These are phyloP conservation scores for Chaetomium fimeti DNA, from an alignment of 495 filamentous ascomycete species.

Conservation along the genomic window DNA sequence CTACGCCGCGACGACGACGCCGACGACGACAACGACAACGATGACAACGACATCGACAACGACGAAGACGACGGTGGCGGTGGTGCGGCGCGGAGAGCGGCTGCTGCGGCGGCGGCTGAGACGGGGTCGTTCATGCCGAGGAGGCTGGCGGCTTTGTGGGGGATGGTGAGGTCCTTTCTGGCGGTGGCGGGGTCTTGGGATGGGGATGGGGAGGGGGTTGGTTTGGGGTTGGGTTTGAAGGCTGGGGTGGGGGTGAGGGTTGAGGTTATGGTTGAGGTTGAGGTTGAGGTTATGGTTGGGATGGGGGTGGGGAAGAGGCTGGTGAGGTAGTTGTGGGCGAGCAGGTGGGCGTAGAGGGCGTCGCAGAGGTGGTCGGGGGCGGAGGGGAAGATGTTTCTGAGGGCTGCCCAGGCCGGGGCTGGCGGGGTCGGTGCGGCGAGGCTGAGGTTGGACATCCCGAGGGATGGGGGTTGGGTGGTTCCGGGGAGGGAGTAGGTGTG, in stretches of 20 bases:
- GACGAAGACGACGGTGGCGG: too few species aligned
- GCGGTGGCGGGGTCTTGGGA: constrained; percentile 23
- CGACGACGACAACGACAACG: too few species aligned
- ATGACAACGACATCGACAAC: too few species aligned
- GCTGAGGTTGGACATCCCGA: not conserved
- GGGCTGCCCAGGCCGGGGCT: constrained; percentile 43
- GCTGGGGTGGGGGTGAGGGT: too few species aligned
- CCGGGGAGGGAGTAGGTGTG: constrained; percentile 3
- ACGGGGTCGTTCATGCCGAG: constrained; percentile 38
- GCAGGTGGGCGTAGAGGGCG: constrained; percentile 61
- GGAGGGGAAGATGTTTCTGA: constrained; percentile 58
- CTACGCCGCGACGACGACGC: not conserved
- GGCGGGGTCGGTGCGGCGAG: not conserved
- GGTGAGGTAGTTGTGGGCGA: constrained; percentile 61
- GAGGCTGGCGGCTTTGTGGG: constrained; percentile 43
- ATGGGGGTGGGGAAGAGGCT: constrained; percentile 35
- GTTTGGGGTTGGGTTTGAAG: not conserved
- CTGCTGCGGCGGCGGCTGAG: not conserved
- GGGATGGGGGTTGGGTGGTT: not conserved
- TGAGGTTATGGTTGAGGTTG: too few species aligned
- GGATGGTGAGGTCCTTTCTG: constrained; percentile 31
- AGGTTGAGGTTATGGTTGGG: too few species aligned
- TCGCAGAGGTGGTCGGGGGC: constrained; percentile 57
- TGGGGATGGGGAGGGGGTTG: not conserved
- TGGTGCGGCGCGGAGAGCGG: not conserved